Conservation (phyloP, 2,329 filamentous ascomycete genomes). For the Aschersonia sp. region DNA sequence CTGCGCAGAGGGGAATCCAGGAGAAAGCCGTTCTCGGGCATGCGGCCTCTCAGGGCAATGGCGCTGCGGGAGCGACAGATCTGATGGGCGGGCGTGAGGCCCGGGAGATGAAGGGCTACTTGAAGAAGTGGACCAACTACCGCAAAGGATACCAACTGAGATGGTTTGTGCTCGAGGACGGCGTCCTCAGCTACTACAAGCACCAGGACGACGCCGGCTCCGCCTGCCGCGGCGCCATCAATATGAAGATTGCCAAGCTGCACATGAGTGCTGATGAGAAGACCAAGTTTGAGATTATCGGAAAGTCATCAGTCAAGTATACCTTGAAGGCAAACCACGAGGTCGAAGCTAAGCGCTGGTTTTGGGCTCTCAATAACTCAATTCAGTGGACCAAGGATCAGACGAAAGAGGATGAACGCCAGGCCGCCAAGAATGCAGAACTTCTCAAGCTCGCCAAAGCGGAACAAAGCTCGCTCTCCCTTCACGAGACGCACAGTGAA, state of each 20-base stretch:
- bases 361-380: constrained; percentile 96
- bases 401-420: constrained; percentile 74
- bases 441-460: constrained; percentile 65
- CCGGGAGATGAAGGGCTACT: constrained; percentile 93
- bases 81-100: constrained; percentile 67
- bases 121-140: constrained; percentile 99
- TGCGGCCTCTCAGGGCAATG: constrained; percentile 38
- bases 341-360: constrained; percentile 97
- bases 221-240: constrained; percentile 92
- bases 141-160: constrained; percentile 90
- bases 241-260: constrained; percentile 90
- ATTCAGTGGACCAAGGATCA: constrained; percentile 98
- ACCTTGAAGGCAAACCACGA: constrained; percentile 96
- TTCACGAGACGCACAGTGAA: constrained; percentile 34
- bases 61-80: constrained; percentile 37
- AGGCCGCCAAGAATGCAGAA: constrained; percentile 61
- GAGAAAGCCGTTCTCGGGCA: constrained; percentile 91
- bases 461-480: constrained; percentile 44
- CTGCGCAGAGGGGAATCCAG: constrained; percentile 87
- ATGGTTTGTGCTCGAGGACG: constrained; percentile 97
- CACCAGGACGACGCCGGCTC: constrained; percentile 90
- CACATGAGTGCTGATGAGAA: constrained; percentile 97
- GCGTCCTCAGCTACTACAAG: constrained; percentile 97
- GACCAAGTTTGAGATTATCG: constrained; percentile 92
- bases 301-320: constrained; percentile 97